phyloP scores from a whole-genome alignment of 768 basidiomycete species.

The Podaxis rugospora region DNA sequence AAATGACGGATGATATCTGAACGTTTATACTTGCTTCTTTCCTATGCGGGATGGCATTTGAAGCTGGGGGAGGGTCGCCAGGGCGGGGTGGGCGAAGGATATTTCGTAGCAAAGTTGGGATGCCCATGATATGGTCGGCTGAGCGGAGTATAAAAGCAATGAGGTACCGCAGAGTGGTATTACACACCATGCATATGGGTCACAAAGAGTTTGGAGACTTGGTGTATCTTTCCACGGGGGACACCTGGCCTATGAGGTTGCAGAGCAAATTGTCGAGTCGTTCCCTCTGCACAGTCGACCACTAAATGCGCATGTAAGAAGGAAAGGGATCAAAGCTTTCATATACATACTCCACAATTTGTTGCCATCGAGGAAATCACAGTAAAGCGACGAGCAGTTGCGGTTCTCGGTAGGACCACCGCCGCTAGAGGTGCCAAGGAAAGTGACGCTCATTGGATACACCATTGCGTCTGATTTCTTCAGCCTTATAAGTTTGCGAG shows the following conservation, averaged over 20 bases:
- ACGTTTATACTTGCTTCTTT: constrained; percentile 16
- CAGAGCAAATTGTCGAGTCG: constrained; percentile 58
- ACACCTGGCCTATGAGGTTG: constrained; percentile 36
- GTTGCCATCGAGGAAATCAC: constrained; percentile 49
- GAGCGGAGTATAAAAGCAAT: constrained; percentile 3
- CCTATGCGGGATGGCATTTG: constrained; percentile 15
- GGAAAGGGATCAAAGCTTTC: constrained; percentile 1
- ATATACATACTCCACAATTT: constrained; percentile 61
- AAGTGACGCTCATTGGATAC: constrained; percentile 50
- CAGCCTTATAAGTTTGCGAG: background rate
- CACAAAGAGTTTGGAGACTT: constrained; percentile 68
- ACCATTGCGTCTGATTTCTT: constrained; percentile 17
- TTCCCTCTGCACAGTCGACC: constrained; percentile 85
- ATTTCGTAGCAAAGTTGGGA: constrained; percentile 61
- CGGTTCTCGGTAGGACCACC: constrained; percentile 72
- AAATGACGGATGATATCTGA: background rate
- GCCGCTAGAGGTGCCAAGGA: constrained; percentile 74
- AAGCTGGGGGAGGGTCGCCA: constrained; percentile 13
- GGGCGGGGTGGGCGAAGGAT: constrained; percentile 44
- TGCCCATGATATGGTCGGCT: constrained; percentile 76
- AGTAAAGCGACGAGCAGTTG: constrained; percentile 71
- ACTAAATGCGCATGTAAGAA: constrained; percentile 37
- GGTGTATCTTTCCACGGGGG: constrained; percentile 35
- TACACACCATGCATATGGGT: constrained; percentile 79
- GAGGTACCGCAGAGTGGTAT: background rate